Percentiles rank a stretch among this genome's conserved stretches.
Evolutionary conservation across 202 grass and related monocot species (phyloP).

Genomic region (Musa balbisiana): DNA sequence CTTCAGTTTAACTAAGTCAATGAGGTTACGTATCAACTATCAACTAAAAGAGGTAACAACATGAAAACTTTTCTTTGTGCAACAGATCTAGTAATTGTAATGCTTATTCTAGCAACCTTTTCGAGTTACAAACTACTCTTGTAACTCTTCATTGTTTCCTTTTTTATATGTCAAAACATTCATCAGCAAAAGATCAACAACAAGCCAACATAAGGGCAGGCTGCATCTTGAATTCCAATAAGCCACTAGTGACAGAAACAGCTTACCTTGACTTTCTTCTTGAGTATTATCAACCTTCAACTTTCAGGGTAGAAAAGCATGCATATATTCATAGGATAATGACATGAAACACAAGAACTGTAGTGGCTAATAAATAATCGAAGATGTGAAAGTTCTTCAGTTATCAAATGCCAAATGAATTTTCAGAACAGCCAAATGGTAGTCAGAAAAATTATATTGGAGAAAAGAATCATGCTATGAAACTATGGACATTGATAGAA

Average conservation of each 20-base stretch:
- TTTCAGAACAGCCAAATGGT: background rate
- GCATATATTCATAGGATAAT: background rate
- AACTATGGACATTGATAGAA: constrained; percentile 7
- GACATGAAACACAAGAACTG: too few relatives aligned
- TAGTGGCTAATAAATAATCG: background rate
- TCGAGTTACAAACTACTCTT: background rate
- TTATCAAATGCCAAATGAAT: background rate
- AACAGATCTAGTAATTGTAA: background rate
- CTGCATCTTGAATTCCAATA: background rate
- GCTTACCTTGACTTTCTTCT: background rate
- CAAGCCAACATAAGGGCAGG: background rate
- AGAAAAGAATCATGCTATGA: background rate
- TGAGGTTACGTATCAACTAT: background rate
- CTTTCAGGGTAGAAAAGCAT: background rate
- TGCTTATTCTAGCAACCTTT: background rate
- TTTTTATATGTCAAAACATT: background rate
- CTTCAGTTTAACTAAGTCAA: background rate
- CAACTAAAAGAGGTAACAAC: background rate
- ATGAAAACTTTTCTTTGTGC: background rate
- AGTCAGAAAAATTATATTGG: background rate
- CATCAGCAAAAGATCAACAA: background rate
- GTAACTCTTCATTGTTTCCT: background rate
- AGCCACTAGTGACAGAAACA: background rate
- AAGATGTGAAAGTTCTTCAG: background rate
- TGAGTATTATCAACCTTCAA: background rate